Evolutionary conservation across 2,329 filamentous ascomycete species (phyloP), one percentile per base, ranked within the genome.

Genomic region (Botrytis porri): DNA sequence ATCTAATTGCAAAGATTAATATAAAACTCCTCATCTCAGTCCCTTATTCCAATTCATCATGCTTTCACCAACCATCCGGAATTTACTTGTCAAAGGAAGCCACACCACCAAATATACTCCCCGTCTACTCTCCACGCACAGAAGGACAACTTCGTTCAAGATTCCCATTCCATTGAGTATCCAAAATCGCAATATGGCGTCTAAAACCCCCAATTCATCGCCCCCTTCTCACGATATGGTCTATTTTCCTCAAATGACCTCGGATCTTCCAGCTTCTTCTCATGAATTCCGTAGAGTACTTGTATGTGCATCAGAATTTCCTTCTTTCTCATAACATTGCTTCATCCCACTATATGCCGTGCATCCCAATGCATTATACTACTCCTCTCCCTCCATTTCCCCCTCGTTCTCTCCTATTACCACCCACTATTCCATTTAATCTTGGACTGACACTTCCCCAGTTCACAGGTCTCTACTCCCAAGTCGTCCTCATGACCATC

Each of bases 401-500:
- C 20, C 45, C 51, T 18, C 14, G 3, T 18, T 8, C 14, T 57
- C 51, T 57, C 51, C 14, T 18, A 29, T 16, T 3, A 32, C 32
- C 37, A 18, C 35, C 10, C 25, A 48, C 8, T 8, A 25, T 29
- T 7, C 18, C 22, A 5, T 14, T 22, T 16, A 18, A 45, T 22
- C 8, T 39, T 10, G 39, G 25, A 43, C 48, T 57, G 32, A 67
- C 9, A 37, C 25, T 10, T 18, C 51, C 51, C 20, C 39, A 67
- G 70, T 89, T 86, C 81, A 91, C 89, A 2, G 89, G 89, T 0
- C 81, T 91, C 10, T 90, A 90, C 79, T 85, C 84, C 18, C 89
- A 91, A 80, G 80, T 91, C 14, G 89, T 91, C 0, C 84, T 89
- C 0, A 91, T 91, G 89, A 89, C 88, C 61, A 84, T 91, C 0